Conservation (phyloP, 1,139 yeast species). For the Barnettozyma hawaiiensis region DNA sequence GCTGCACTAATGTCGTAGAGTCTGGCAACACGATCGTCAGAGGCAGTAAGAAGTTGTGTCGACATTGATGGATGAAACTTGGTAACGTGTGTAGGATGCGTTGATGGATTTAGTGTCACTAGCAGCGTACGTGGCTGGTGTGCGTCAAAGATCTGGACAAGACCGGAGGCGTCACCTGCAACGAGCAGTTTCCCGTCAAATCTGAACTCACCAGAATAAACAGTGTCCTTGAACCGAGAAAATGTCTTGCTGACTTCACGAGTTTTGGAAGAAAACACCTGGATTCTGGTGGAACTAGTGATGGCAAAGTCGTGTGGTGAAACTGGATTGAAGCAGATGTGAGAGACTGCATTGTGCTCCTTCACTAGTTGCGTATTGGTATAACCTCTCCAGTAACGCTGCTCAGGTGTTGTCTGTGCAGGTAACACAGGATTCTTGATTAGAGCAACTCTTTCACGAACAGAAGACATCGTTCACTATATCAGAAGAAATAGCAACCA, state of each 20-base stretch:
- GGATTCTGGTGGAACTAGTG: constrained; percentile 86
- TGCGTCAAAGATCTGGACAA: constrained; percentile 80
- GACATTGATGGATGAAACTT: constrained; percentile 75
- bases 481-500: too few species aligned
- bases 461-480: constrained; percentile 63
- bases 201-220: constrained; percentile 77
- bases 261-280: constrained; percentile 86
- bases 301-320: constrained; percentile 92
- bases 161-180: constrained; percentile 87
- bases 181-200: constrained; percentile 77
- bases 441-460: constrained; percentile 61
- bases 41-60: constrained; percentile 75
- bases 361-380: constrained; percentile 80
- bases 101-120: constrained; percentile 73
- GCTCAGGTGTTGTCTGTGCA: constrained; percentile 86
- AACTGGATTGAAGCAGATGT: constrained; percentile 80
- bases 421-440: constrained; percentile 74
- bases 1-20: constrained; percentile 86
- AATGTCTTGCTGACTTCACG: constrained; percentile 86
- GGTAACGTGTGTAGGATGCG: constrained; percentile 91
- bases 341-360: constrained; percentile 89
- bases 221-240: constrained; percentile 87
- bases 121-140: constrained; percentile 71
- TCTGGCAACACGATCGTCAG: constrained; percentile 84
- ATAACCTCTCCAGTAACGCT: constrained; percentile 84